A percentile compares a stretch with the other conserved stretches of the same genome.
Conservation (phyloP, 805 yeast species). For the Cyberlindnera nakhonratchasimensis region DNA sequence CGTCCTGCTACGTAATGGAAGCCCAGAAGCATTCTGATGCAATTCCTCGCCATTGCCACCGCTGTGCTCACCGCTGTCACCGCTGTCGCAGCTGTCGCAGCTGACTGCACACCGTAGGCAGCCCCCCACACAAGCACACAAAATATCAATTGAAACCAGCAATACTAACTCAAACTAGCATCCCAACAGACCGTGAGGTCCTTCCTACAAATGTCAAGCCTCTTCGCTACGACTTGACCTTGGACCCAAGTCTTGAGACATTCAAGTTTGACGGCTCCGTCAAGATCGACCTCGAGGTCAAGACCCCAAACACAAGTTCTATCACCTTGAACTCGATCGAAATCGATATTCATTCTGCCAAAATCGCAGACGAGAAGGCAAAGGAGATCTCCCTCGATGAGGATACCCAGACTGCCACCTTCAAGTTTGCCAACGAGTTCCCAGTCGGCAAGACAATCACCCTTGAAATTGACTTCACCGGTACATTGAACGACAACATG, state of each 20-base stretch:
- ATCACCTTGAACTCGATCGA: conserved; percentile 63
- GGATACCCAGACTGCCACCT: conserved; percentile 60
- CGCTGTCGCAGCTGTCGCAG: not conserved
- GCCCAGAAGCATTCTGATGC: not conserved
- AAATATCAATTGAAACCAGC: not conserved
- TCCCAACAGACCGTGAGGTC: conserved; percentile 36
- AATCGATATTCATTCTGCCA: conserved; percentile 53
- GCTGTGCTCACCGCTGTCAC: not conserved
- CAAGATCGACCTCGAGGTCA: conserved; percentile 51
- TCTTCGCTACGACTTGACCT: conserved; percentile 62
- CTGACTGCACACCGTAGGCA: no score
- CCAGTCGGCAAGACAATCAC: conserved; percentile 38
- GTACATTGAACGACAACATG: conserved; percentile 72
- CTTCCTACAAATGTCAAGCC: conserved; percentile 71
- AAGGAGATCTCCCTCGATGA: conserved; percentile 38
- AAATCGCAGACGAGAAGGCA: conserved; percentile 34
- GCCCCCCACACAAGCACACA: not conserved
- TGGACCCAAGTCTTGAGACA: conserved; percentile 57
- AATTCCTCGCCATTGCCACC: not conserved
- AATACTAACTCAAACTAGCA: conserved; percentile 19
- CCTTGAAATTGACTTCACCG: conserved; percentile 52
- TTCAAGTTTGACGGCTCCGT: conserved; percentile 59
- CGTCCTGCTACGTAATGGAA: no score
- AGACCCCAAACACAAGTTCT: conserved; percentile 39
- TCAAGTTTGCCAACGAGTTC: conserved; percentile 49